phyloP scores from a whole-genome alignment of 345 rosid genomes.

The Nasturtium officinale region DNA sequence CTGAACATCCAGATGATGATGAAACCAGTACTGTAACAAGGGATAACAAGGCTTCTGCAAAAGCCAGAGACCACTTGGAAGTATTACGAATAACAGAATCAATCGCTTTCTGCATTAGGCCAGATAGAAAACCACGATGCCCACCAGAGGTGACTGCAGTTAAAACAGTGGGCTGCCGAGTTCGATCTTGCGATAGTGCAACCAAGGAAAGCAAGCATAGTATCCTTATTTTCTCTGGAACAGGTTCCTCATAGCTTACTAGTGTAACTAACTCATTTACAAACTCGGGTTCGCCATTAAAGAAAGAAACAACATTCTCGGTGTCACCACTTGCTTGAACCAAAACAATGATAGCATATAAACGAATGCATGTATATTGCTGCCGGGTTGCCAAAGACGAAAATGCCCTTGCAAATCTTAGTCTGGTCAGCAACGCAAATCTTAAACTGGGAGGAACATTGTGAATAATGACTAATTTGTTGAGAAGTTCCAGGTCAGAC shows the following conservation, averaged over 20 bases:
- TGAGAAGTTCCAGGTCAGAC: conserved; percentile 80
- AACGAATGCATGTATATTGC: conserved; percentile 88
- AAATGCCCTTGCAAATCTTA: conserved; percentile 92
- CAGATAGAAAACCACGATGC: conserved; percentile 85
- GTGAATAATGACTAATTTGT: conserved; percentile 66
- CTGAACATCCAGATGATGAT: conserved; percentile 88
- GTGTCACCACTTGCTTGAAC: conserved; percentile 84
- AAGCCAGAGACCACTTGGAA: conserved; percentile 76
- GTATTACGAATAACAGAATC: conserved; percentile 71
- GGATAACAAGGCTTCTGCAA: conserved; percentile 88
- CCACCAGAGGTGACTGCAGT: conserved; percentile 92
- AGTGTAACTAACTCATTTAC: conserved; percentile 80
- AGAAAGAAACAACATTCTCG: conserved; percentile 81
- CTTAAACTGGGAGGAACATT: conserved; percentile 81
- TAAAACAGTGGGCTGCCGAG: conserved; percentile 81
- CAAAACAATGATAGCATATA: conserved; percentile 89
- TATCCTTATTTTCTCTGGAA: conserved; percentile 85
- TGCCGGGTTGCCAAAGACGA: conserved; percentile 73
- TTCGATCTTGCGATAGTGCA: conserved; percentile 90
- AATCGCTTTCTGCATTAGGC: conserved; percentile 89
- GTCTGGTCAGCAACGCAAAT: conserved; percentile 77
- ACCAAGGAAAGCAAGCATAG: conserved; percentile 80
- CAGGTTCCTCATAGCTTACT: conserved; percentile 77
- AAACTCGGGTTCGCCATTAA: conserved; percentile 92
- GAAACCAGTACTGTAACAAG: conserved; percentile 91